These are phyloP conservation scores for Marasmius oreades DNA, from an alignment of 1,284 basidiomycete genomes.

Conservation along the genomic window DNA sequence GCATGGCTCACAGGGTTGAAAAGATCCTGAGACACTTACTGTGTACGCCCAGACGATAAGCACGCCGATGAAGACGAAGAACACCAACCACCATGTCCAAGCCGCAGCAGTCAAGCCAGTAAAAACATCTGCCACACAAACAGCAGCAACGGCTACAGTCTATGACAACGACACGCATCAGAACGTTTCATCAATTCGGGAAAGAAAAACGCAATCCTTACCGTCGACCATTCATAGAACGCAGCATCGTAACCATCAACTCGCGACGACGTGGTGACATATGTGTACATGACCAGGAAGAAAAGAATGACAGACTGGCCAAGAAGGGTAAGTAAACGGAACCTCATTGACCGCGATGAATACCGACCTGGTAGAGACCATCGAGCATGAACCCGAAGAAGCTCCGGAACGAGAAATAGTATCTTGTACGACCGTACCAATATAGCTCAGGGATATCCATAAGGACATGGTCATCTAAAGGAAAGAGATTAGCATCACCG, in stretches of 20 bases:
- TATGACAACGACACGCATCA: conserved; percentile 23
- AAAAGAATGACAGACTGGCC: conserved; percentile 88
- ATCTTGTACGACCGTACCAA: conserved; percentile 74
- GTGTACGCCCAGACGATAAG: conserved; percentile 78
- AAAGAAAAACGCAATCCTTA: conserved; percentile 30
- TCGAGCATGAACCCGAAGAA: conserved; percentile 89
- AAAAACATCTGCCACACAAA: conserved; percentile 82
- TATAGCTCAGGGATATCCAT: conserved; percentile 98
- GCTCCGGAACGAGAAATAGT: conserved; percentile 78
- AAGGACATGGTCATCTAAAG: conserved; percentile 75
- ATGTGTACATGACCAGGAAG: conserved; percentile 87
- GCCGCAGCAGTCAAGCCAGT: conserved; percentile 86
- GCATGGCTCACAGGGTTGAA: neutral
- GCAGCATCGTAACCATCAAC: conserved; percentile 79
- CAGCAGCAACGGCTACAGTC: conserved; percentile 85
- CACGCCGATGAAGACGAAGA: conserved; percentile 78
- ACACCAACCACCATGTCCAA: conserved; percentile 95
- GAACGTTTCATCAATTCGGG: neutral
- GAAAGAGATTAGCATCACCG: conserved; percentile 4
- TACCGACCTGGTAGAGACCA: conserved; percentile 78
- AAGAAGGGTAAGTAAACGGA: conserved; percentile 6
- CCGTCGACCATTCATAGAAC: conserved; percentile 86
- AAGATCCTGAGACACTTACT: conserved; percentile 37
- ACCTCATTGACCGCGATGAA: conserved; percentile 11
- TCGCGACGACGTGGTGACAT: conserved; percentile 71